phyloP scores from a whole-genome alignment of 768 basidiomycete species.

The Hygrocybe punicea region DNA sequence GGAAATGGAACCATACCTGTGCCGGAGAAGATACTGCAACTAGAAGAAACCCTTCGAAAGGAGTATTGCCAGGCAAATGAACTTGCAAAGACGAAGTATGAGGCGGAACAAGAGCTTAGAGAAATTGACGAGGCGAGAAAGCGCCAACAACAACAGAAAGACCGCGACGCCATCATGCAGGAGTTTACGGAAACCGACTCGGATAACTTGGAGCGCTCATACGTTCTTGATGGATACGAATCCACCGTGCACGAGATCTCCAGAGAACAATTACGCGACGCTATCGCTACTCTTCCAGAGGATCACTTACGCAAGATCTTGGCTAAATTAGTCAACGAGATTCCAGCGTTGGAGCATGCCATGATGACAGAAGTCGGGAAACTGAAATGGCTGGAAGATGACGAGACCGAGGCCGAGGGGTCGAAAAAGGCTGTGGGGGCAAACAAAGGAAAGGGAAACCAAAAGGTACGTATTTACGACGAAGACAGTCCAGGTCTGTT shows the following conservation, averaged over 20 bases:
- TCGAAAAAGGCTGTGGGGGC: not conserved
- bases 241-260: not conserved
- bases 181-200: slow-evolving; percentile 9
- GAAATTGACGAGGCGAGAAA: slow-evolving; percentile 5
- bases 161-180: slow-evolving; percentile 13
- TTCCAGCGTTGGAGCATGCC: slow-evolving; percentile 2
- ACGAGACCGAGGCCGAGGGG: no score
- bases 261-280: slow-evolving; percentile 6
- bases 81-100: slow-evolving; percentile 10
- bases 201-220: not conserved
- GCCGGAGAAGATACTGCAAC: slow-evolving; percentile 18
- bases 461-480: not conserved
- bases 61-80: slow-evolving; percentile 23
- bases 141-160: slow-evolving; percentile 5
- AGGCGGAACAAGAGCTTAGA: slow-evolving; percentile 9
- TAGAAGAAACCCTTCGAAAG: slow-evolving; percentile 19
- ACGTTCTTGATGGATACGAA: not conserved
- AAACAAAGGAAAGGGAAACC: not conserved
- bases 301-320: slow-evolving; percentile 9
- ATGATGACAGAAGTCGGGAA: slow-evolving; percentile 8
- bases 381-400: not conserved
- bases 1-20: slow-evolving; percentile 16
- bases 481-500: not conserved
- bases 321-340: slow-evolving; percentile 9
- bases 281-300: slow-evolving; percentile 5